These are phyloP conservation scores for Aspergillus steynii DNA, from an alignment of 495 filamentous ascomycete species.

Conservation along the genomic window DNA sequence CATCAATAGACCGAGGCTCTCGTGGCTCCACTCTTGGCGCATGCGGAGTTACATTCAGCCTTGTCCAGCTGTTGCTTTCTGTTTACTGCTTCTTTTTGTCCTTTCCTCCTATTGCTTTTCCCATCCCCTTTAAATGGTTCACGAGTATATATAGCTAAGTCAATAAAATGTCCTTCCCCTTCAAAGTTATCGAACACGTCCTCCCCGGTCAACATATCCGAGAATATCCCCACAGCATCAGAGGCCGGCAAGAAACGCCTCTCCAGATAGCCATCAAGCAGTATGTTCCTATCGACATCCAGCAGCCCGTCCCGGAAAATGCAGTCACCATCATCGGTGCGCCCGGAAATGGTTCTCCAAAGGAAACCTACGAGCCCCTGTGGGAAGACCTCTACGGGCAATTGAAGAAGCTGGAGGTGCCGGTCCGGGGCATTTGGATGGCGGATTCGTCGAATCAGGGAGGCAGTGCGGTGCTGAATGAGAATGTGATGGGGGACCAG, in stretches of 20 bases:
- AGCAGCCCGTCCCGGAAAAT: conserved; percentile 55
- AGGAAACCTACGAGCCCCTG: conserved; percentile 76
- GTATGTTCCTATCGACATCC: conserved; percentile 62
- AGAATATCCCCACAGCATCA: conserved; percentile 53
- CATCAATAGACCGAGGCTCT: too few species aligned
- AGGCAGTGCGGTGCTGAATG: conserved; percentile 66
- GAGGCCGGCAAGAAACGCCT: conserved; percentile 44
- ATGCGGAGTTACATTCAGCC: too few species aligned
- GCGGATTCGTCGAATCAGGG: conserved; percentile 72
- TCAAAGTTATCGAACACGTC: conserved; percentile 46
- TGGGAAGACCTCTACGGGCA: conserved; percentile 63
- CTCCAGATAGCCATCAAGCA: conserved; percentile 67
- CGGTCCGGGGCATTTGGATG: conserved; percentile 71
- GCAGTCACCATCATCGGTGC: conserved; percentile 64
- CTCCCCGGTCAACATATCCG: conserved; percentile 58
- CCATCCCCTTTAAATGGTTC: neutral
- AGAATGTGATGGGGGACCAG: conserved; percentile 62
- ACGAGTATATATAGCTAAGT: too few species aligned
- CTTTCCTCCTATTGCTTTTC: neutral
- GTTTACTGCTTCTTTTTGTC: neutral
- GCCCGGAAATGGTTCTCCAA: conserved; percentile 57
- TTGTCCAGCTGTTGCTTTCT: too few species aligned
- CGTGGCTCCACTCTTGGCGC: too few species aligned
- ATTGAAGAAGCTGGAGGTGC: conserved; percentile 43
- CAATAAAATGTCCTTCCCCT: conserved; percentile 15